Base-by-base conservation (phyloP, 805 yeast genomes). In the Kluyveromyces siamensis region DNA sequence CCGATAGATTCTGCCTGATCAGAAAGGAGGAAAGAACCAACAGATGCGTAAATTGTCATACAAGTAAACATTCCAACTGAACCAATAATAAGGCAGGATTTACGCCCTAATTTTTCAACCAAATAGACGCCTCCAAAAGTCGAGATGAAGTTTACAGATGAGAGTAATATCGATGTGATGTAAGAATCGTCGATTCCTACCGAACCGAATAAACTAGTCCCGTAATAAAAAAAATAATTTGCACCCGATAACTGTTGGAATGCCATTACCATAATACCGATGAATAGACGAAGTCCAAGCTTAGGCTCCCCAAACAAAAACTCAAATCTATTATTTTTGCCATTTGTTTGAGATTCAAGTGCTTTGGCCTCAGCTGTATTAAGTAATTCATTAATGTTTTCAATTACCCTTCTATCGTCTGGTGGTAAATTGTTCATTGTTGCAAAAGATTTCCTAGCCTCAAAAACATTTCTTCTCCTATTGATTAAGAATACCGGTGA, bases 211-310 rank as follows among this genome's bases (percentile, higher is more conserved):
- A 81, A 69, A n/a, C 80, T 68, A 40, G 84, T 79, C 48, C 84
- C 82, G 56, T 80, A 81, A 62, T 80, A 81, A 68, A 81, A 80
- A 65, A 81, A 80, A 61, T 79, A 81, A 68, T 81, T 81, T 54
- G 75, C 72, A 65, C 86, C 86, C 37, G 82, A 74, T 51, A 80
- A 70, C 60, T 80, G 84, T 64, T 80, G 84, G 57, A 79, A 67
- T 11, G 77, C 67, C 77, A 82, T 85, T 50, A 83, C 69, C 55
- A 75, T 55, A 41, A 79, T 63, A 59, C 89, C 89, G 55, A 79
- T 70, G 38, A 76, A 40, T 37, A 83, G 69, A 63, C 88, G 71
- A 54, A 69, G 63, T 3, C 67, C 62, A 37, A 65, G 57, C 57
- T 73, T 78, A 58, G 88, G 88, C 58, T 75, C 68, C 54, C 88